Evolutionary conservation across 177 flowering plant genomes (phyloP).

Genomic region (Tripterygium wilfordii): DNA sequence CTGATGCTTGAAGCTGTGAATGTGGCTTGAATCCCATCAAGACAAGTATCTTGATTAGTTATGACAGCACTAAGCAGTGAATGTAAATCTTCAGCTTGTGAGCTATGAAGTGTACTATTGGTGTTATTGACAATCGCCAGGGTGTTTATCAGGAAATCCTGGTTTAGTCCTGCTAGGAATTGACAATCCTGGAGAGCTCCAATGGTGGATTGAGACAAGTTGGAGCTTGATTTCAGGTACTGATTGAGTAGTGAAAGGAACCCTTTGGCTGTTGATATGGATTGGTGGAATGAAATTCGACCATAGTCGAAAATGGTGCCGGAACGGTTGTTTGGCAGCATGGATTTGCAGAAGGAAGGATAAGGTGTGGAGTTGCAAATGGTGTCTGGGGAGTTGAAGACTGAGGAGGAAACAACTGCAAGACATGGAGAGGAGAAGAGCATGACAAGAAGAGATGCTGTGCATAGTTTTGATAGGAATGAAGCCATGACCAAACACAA

Average conservation of each 20-base stretch:
- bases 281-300: slow-evolving; percentile 31
- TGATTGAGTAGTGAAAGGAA: slow-evolving; percentile 21
- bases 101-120: slow-evolving; percentile 6
- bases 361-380: slow-evolving; percentile 50
- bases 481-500: too few relatives aligned
- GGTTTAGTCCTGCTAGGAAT: slow-evolving; percentile 37
- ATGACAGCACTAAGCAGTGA: slow-evolving; percentile 61
- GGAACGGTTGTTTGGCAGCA: slow-evolving; percentile 27
- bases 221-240: slow-evolving; percentile 10
- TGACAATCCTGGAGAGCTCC: slow-evolving; percentile 64
- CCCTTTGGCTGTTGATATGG: slow-evolving; percentile 28
- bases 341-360: slow-evolving; percentile 49
- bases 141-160: slow-evolving; percentile 37
- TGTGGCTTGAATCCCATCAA: slow-evolving; percentile 45
- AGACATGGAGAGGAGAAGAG: slow-evolving; percentile 1
- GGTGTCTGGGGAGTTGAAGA: slow-evolving; percentile 17
- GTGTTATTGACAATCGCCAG: slow-evolving; percentile 22
- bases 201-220: slow-evolving; percentile 20
- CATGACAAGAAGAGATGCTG: slow-evolving; percentile 2
- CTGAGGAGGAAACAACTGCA: slow-evolving; percentile 8
- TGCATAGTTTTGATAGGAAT: too few relatives aligned
- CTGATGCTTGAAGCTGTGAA: slow-evolving; percentile 28
- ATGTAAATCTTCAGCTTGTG: slow-evolving; percentile 46
- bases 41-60: slow-evolving; percentile 70
- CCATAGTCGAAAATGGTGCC: slow-evolving; percentile 37